Conservation (phyloP, 345 rosid genomes). For the Noccaea caerulescens region DNA sequence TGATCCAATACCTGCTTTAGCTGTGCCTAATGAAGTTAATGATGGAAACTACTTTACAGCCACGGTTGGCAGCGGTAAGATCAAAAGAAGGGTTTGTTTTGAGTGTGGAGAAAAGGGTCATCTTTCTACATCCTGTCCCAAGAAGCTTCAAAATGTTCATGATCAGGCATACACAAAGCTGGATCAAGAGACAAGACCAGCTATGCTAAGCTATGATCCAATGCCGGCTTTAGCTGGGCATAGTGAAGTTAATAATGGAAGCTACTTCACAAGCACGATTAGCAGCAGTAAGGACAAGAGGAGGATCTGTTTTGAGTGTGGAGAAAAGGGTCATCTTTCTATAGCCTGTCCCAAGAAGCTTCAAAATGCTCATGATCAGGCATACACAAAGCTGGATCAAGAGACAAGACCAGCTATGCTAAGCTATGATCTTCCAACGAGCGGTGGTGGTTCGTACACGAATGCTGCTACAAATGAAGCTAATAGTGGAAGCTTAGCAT, state of each 20-base stretch:
- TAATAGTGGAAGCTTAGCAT: conserved; percentile 27
- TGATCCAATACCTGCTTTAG: not conserved
- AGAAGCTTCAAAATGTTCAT: conserved; percentile 47
- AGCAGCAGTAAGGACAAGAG: conserved; percentile 69
- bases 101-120: conserved; percentile 85
- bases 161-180: conserved; percentile 45
- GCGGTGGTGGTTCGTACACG: conserved; percentile 42
- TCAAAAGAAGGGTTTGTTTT: conserved; percentile 75
- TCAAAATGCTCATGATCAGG: conserved; percentile 40
- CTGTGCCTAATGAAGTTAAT: conserved; percentile 20
- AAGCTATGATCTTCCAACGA: conserved; percentile 66
- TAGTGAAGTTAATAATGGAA: conserved; percentile 26
- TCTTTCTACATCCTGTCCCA: conserved; percentile 77
- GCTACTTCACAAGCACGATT: conserved; percentile 29
- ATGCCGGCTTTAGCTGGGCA: not conserved
- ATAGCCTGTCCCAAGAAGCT: conserved; percentile 73
- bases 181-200: conserved; percentile 65
- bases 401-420: conserved; percentile 61
- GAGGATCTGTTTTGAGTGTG: conserved; percentile 78
- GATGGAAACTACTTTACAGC: conserved; percentile 28
- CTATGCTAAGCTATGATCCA: conserved; percentile 49
- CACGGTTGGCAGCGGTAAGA: conserved; percentile 56
- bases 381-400: conserved; percentile 56
- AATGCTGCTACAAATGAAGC: conserved; percentile 32
- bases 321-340: conserved; percentile 80